phyloP scores from a whole-genome alignment of 345 rosid species.

The Arabis alpina region DNA sequence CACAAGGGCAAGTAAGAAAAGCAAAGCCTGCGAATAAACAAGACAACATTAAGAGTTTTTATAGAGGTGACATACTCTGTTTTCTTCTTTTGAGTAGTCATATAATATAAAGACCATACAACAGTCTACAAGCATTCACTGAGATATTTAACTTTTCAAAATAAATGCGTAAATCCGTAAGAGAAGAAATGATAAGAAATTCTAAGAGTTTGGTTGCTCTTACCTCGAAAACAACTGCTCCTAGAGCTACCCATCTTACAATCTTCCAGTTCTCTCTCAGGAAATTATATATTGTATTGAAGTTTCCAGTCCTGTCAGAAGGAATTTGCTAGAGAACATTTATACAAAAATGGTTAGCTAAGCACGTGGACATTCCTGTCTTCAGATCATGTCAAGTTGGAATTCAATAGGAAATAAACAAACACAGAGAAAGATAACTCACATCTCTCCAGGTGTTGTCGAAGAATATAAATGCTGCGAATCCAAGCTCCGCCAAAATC shows the following conservation, averaged over 20 bases:
- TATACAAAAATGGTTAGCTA: conserved; percentile 13
- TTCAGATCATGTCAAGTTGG: conserved; percentile 14
- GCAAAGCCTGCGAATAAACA: conserved; percentile 66
- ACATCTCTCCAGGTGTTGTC: conserved; percentile 90
- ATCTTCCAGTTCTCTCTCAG: conserved; percentile 81
- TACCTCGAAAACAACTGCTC: conserved; percentile 85
- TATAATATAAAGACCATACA: neutral
- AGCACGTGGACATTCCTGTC: conserved; percentile 1
- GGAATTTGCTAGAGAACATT: conserved; percentile 69
- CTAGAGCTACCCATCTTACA: conserved; percentile 93
- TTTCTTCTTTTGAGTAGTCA: neutral
- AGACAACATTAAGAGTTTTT: neutral
- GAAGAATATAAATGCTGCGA: conserved; percentile 88
- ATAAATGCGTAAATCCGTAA: neutral
- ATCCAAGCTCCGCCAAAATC: conserved; percentile 90
- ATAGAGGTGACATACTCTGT: conserved; percentile 5
- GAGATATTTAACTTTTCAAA: neutral
- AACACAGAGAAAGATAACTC: conserved; percentile 35
- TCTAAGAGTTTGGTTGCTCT: conserved; percentile 25
- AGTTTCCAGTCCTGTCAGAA: conserved; percentile 80
- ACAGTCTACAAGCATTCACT: neutral
- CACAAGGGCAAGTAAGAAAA: conserved; percentile 79
- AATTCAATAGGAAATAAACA: neutral
- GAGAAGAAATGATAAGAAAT: neutral
- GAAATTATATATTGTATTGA: conserved; percentile 69